Evolutionary conservation across 176 grass and related monocot genomes (phyloP).

Genomic region (Ensete glaucum): DNA sequence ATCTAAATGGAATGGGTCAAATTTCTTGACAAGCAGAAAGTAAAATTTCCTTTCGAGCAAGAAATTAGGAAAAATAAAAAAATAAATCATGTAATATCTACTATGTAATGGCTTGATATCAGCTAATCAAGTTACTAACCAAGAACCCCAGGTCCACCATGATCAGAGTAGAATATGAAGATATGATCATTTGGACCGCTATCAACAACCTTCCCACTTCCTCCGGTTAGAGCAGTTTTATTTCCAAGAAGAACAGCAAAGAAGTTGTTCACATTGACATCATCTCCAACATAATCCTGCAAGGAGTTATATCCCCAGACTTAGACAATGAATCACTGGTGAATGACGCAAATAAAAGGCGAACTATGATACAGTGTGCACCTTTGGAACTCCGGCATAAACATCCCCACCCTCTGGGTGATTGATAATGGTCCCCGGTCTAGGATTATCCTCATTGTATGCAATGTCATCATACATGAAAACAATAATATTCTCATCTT

Average conservation of each 20-base stretch:
- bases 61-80: too few relatives aligned
- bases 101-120: not conserved
- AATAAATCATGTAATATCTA: too few relatives aligned
- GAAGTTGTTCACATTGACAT: constrained; percentile 67
- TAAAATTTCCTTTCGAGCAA: too few relatives aligned
- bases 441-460: constrained; percentile 51
- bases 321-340: not conserved
- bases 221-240: constrained; percentile 68
- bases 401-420: constrained; percentile 75
- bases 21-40: too few relatives aligned
- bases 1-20: too few relatives aligned
- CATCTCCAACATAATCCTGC: constrained; percentile 77
- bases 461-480: constrained; percentile 99
- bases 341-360: not conserved
- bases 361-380: not conserved
- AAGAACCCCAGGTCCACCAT: constrained; percentile 82
- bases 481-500: constrained; percentile 85
- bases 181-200: constrained; percentile 86
- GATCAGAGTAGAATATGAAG: constrained; percentile 87
- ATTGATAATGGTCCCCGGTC: constrained; percentile 69
- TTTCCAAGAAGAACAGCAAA: constrained; percentile 81
- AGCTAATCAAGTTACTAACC: constrained; percentile 43
- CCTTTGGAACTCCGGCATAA: constrained; percentile 88
- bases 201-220: constrained; percentile 82
- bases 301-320: constrained; percentile 7